Evolutionary conservation across 257 asterid species (phyloP).

Genomic region (Dorcoceras hygrometricum): DNA sequence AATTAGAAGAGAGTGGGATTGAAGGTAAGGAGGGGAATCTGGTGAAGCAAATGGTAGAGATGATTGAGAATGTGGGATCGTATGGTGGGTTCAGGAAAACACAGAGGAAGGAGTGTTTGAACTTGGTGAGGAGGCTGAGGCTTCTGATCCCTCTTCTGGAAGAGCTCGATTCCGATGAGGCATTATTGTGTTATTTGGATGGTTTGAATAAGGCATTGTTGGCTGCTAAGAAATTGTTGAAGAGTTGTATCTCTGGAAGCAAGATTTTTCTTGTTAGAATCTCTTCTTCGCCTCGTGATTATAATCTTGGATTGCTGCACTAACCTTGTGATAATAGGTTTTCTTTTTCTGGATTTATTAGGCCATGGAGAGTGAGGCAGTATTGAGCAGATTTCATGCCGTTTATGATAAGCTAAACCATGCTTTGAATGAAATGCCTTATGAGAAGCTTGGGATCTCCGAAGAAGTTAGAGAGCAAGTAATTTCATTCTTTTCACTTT

Average conservation of each 20-base stretch:
- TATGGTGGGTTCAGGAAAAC: constrained; percentile 45
- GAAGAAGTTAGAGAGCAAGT: constrained; percentile 67
- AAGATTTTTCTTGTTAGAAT: constrained; percentile 53
- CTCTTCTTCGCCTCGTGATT: neutral
- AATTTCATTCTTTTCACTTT: neutral
- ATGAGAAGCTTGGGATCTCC: constrained; percentile 47
- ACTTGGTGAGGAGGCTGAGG: constrained; percentile 54
- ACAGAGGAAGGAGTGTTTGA: constrained; percentile 47
- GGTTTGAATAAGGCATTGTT: constrained; percentile 35
- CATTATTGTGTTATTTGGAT: constrained; percentile 24
- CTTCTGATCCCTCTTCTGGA: constrained; percentile 50
- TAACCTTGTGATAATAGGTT: neutral
- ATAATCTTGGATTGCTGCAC: neutral
- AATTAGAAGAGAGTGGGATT: constrained; percentile 23
- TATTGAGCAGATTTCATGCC: constrained; percentile 44
- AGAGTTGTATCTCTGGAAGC: constrained; percentile 49
- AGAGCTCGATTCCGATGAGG: constrained; percentile 32
- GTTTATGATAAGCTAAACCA: constrained; percentile 44
- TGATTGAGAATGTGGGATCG: constrained; percentile 39
- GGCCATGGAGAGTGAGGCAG: constrained; percentile 58
- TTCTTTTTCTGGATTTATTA: constrained; percentile 6
- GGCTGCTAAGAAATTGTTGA: constrained; percentile 48
- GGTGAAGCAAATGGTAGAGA: constrained; percentile 42
- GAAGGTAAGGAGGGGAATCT: constrained; percentile 16
- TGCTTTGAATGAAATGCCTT: constrained; percentile 40